Base-by-base conservation (phyloP, 1,139 yeast genomes). In the Yamadazyma jaroonii region DNA sequence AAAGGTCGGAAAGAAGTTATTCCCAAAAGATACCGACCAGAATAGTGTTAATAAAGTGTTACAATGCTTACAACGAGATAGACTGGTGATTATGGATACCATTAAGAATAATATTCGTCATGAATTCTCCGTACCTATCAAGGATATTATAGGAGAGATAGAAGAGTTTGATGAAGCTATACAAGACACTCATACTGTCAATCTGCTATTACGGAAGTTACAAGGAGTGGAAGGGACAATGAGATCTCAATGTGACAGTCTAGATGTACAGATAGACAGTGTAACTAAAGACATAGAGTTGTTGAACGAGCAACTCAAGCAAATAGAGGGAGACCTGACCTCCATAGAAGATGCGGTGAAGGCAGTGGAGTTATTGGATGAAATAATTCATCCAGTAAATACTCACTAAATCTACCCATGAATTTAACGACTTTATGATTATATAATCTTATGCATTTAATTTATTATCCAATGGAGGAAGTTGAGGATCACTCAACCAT, bases 401-500 rank as follows among this genome's bases (percentile, higher is more conserved):
- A n/a, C n/a, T n/a, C n/a, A n/a, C n/a, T n/a, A n/a, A n/a, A n/a
- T n/a, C n/a, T n/a, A n/a, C n/a, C n/a, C n/a, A n/a, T n/a, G n/a
- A n/a, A n/a, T n/a, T n/a, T n/a, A n/a, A n/a, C n/a, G n/a, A n/a
- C n/a, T n/a, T n/a, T n/a, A n/a, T n/a, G n/a, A n/a, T n/a, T n/a
- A n/a, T n/a, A n/a, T n/a, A n/a, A n/a, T n/a, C n/a, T 33, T 32
- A 41, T 29, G 35, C 43, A 34, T 43, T 39, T 20, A 34, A 29
- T 11, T 25, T 22, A 8, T 29, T 25, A 26, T 29, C 11, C n/a
- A 17, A 9, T 9, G 4, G 20, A 17, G 20, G 20, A 4, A 17
- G 20, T 17, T 17, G 20, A 21, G 9, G 8, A n/a, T 14, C 15
- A 13, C 28, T 14, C 28, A 64, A 42, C 84, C 87, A 84, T 52